Percentiles rank a stretch among this genome's conserved stretches.
Conservation (phyloP, 805 yeast genomes). For the Hanseniaspora singularis region DNA sequence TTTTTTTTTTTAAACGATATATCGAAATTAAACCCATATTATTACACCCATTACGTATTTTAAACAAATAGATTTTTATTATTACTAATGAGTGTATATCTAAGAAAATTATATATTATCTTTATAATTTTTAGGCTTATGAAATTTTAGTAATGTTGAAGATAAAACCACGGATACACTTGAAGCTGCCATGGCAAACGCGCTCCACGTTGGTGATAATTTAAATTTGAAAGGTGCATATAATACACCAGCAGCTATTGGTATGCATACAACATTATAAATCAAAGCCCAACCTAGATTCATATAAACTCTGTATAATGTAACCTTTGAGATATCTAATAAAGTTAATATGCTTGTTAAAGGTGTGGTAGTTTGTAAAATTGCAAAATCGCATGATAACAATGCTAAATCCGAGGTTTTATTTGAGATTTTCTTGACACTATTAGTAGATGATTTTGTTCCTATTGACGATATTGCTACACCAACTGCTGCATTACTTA, state of each 20-base stretch:
- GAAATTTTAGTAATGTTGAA: slow-evolving; percentile 41
- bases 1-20: no score
- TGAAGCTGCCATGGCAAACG: slow-evolving; percentile 54
- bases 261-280: slow-evolving; percentile 46
- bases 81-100: no score
- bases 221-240: slow-evolving; percentile 39
- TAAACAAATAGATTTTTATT: no score
- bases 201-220: slow-evolving; percentile 52
- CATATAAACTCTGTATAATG: slow-evolving; percentile 42
- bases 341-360: slow-evolving; percentile 43
- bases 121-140: slow-evolving; percentile 28
- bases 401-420: slow-evolving; percentile 45
- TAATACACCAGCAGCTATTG: slow-evolving; percentile 57
- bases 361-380: slow-evolving; percentile 42
- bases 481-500: slow-evolving; percentile 65
- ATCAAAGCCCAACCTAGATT: slow-evolving; percentile 50
- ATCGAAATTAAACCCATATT: no score
- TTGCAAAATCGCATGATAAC: slow-evolving; percentile 60
- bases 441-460: slow-evolving; percentile 38
- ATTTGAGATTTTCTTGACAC: background rate
- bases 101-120: no score
- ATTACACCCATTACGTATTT: no score
- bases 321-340: slow-evolving; percentile 39
- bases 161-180: slow-evolving; percentile 48
- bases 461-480: slow-evolving; percentile 44